These are phyloP conservation scores for Poa pratensis DNA, from an alignment of 176 grass and related monocot species.

Conservation along the genomic window DNA sequence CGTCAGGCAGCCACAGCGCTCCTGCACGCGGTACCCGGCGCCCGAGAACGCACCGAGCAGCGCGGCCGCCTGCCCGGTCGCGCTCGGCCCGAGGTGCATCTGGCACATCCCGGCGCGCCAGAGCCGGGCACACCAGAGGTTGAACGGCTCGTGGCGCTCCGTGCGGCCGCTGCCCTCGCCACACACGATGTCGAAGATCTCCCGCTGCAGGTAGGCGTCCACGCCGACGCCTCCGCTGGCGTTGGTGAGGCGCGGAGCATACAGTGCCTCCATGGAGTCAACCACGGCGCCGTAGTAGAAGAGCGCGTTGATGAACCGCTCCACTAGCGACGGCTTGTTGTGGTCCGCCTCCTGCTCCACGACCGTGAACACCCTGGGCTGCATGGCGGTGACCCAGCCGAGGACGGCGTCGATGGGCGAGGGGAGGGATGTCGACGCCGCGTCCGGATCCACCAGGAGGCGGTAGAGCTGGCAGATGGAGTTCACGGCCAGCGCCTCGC, in stretches of 20 bases:
- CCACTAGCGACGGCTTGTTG: constrained; percentile 53
- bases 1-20: constrained; percentile 55
- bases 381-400: constrained; percentile 34
- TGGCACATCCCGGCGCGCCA: constrained; percentile 41
- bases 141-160: constrained; percentile 75
- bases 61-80: constrained; percentile 41
- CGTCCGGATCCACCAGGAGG: constrained; percentile 61
- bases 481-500: constrained; percentile 74
- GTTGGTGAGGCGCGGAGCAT: neutral
- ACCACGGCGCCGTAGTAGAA: constrained; percentile 81
- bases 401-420: constrained; percentile 67
- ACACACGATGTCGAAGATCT: constrained; percentile 79
- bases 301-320: constrained; percentile 73
- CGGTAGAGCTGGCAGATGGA: constrained; percentile 76
- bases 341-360: constrained; percentile 84
- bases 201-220: constrained; percentile 59
- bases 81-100: constrained; percentile 51
- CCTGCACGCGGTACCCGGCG: constrained; percentile 58
- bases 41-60: constrained; percentile 42
- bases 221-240: neutral
- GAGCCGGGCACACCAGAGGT: constrained; percentile 53
- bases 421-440: constrained; percentile 7
- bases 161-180: constrained; percentile 59
- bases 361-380: constrained; percentile 67
- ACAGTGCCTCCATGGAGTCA: constrained; percentile 62